A percentile compares a stretch with the other conserved stretches of the same genome.
Conservation (phyloP, 177 flowering plant genomes). For the Vitis hybrid region DNA sequence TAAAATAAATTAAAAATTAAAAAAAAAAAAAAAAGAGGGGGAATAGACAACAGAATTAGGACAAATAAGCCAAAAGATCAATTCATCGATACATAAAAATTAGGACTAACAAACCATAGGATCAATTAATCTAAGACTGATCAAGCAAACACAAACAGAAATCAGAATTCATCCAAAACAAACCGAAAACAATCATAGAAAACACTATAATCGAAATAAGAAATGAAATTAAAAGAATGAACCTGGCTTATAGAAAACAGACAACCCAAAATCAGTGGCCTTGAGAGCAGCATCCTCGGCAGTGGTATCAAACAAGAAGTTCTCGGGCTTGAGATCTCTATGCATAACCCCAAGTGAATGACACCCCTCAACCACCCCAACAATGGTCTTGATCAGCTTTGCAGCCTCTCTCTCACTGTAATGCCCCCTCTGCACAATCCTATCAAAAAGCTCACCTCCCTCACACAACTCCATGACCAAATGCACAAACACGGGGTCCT, state of each 20-base stretch:
- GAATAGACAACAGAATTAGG: background rate
- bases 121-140: no score
- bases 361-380: conserved; percentile 29
- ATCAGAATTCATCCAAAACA: no score
- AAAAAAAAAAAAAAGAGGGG: background rate
- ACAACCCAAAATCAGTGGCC: conserved; percentile 35
- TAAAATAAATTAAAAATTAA: background rate
- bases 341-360: conserved; percentile 38
- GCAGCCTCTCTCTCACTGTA: conserved; percentile 36
- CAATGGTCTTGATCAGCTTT: conserved; percentile 24
- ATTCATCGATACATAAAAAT: no score
- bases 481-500: conserved; percentile 23
- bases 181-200: no score
- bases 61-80: background rate
- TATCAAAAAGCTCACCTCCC: conserved; percentile 34
- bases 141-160: no score
- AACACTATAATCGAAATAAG: no score
- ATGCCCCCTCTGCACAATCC: conserved; percentile 32
- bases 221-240: background rate
- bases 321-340: conserved; percentile 37
- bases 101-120: no score
- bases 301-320: conserved; percentile 23
- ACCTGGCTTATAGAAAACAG: conserved; percentile 38
- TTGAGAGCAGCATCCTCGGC: conserved; percentile 32
- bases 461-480: conserved; percentile 35